phyloP scores from a whole-genome alignment of 2,329 filamentous ascomycete genomes.

The Colletotrichum truncatum region DNA sequence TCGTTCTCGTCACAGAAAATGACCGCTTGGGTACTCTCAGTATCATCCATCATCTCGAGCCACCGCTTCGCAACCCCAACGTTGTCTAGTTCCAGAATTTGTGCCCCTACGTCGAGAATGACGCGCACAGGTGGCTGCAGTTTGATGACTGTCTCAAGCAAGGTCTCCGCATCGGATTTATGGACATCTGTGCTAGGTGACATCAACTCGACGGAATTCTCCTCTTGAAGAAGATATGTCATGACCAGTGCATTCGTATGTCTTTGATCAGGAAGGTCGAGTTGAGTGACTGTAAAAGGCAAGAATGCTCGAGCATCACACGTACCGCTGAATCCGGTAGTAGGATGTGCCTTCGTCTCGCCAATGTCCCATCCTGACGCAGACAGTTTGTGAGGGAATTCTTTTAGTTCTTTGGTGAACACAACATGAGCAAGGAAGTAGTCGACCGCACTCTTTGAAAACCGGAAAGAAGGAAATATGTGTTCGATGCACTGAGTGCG shows the following conservation, averaged over 20 bases:
- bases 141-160: constrained; percentile 54
- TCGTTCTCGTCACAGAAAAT: constrained; percentile 69
- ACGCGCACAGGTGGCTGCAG: constrained; percentile 59
- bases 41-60: constrained; percentile 47
- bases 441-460: constrained; percentile 65
- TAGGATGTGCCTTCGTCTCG: constrained; percentile 53
- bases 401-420: constrained; percentile 69
- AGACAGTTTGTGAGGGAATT: constrained; percentile 71
- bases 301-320: constrained; percentile 69
- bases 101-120: constrained; percentile 76
- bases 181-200: constrained; percentile 12
- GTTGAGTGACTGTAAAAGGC: constrained; percentile 63
- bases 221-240: constrained; percentile 60
- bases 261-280: constrained; percentile 60
- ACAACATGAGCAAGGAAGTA: constrained; percentile 69
- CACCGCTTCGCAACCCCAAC: constrained; percentile 60
- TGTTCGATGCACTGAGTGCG: constrained; percentile 50
- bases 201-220: constrained; percentile 55
- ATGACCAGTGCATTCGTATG: constrained; percentile 77
- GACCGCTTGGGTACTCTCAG: constrained; percentile 47
- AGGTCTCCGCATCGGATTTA: constrained; percentile 44
- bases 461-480: constrained; percentile 63
- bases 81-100: constrained; percentile 73
- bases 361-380: constrained; percentile 76
- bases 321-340: constrained; percentile 76